These are phyloP conservation scores for Pelagomonas calceolata DNA, from an alignment of 108 stramenopile genomes.

Conservation along the genomic window DNA sequence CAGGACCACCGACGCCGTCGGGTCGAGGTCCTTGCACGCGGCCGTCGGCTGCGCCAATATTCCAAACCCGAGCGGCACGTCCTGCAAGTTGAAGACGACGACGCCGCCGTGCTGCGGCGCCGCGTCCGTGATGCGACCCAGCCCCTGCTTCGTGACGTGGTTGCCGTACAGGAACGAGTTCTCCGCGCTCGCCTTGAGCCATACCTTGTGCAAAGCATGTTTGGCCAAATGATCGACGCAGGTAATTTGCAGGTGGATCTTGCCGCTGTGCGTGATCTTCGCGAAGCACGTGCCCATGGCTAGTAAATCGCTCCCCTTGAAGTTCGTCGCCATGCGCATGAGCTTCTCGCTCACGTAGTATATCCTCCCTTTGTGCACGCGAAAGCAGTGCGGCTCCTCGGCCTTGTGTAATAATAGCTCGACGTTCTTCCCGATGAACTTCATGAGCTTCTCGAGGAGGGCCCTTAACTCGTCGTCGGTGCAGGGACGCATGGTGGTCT, in stretches of 20 bases:
- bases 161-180: conserved; percentile 98
- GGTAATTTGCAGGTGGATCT: conserved; percentile 88
- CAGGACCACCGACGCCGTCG: conserved; percentile 87
- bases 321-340: conserved; percentile 64
- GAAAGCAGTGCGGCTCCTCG: conserved; percentile 35
- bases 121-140: conserved; percentile 89
- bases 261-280: conserved; percentile 94
- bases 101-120: conserved; percentile 96
- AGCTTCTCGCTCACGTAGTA: conserved; percentile 83
- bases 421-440: conserved; percentile 90
- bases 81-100: conserved; percentile 85
- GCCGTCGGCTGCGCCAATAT: conserved; percentile 92
- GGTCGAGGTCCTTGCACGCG: conserved; percentile 77
- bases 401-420: conserved; percentile 70
- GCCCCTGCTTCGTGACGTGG: conserved; percentile 83
- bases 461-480: too few species aligned
- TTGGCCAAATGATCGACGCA: conserved; percentile 85
- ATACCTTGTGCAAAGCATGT: conserved; percentile 70
- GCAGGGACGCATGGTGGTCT: too few species aligned
- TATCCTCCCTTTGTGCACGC: conserved; percentile 66
- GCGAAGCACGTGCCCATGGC: conserved; percentile 89
- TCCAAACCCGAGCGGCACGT: conserved; percentile 93
- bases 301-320: conserved; percentile 70
- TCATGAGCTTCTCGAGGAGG: conserved; percentile 87
- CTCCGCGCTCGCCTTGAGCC: conserved; percentile 95